These are phyloP conservation scores for Salix viminalis DNA, from an alignment of 345 rosid species.

Conservation along the genomic window DNA sequence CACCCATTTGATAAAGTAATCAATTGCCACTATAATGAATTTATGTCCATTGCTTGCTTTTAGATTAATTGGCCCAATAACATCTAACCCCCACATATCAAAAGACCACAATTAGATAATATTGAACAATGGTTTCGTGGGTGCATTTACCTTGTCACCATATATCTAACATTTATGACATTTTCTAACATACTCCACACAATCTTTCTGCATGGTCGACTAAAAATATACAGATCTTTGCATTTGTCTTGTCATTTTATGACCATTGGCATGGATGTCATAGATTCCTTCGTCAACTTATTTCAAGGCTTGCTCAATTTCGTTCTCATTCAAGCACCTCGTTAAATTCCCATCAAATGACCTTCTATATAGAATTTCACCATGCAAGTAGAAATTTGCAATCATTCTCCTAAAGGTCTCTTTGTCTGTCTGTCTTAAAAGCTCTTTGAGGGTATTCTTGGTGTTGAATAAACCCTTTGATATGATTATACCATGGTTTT, in stretches of 20 bases:
- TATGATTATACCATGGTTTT: background rate
- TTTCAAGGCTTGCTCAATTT: background rate
- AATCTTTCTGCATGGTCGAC: background rate
- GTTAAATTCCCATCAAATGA: background rate
- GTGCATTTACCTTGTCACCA: background rate
- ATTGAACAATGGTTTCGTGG: background rate
- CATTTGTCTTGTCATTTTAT: too few relatives aligned
- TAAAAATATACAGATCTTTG: too few relatives aligned
- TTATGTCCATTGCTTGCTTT: accelerated
- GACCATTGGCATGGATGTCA: too few relatives aligned
- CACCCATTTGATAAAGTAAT: too few relatives aligned
- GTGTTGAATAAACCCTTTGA: too few relatives aligned
- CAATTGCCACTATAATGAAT: background rate
- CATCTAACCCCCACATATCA: background rate
- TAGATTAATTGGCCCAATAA: too few relatives aligned
- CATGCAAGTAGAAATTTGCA: too few relatives aligned
- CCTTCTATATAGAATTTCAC: background rate
- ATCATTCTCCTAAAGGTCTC: background rate
- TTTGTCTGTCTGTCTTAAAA: background rate
- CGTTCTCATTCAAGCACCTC: accelerated
- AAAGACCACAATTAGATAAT: too few relatives aligned
- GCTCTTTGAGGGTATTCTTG: background rate
- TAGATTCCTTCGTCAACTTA: background rate
- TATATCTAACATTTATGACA: too few relatives aligned
- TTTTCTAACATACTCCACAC: too few relatives aligned